phyloP scores from a whole-genome alignment of 805 yeast genomes.

The Sugiyamaella lignohabitans region DNA sequence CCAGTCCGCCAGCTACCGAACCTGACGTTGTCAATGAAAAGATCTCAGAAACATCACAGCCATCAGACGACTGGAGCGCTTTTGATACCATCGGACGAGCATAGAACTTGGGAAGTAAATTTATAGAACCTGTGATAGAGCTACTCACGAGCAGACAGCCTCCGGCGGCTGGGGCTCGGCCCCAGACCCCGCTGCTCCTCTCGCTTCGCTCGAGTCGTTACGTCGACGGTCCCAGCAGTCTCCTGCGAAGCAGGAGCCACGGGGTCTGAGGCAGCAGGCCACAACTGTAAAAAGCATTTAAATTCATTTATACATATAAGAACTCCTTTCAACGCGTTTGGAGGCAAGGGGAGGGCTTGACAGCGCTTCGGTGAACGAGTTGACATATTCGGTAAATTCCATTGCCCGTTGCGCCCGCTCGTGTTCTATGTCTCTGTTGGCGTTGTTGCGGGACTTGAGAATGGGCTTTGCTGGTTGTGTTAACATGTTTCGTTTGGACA shows the following conservation, averaged over 20 bases:
- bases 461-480: slow-evolving; percentile 6
- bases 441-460: slow-evolving; percentile 11
- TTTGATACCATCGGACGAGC: slow-evolving; percentile 32
- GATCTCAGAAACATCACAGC: neutral
- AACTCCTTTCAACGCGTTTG: neutral
- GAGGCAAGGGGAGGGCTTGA: neutral
- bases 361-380: too few relatives aligned
- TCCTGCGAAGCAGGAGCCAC: neutral
- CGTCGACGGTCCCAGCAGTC: neutral
- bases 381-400: too few relatives aligned
- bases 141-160: neutral
- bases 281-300: too few relatives aligned
- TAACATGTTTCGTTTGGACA: neutral
- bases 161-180: neutral
- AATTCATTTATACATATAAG: neutral
- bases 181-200: neutral
- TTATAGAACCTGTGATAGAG: too few relatives aligned
- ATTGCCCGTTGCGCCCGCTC: slow-evolving; percentile 1
- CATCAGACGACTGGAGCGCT: slow-evolving; percentile 32
- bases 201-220: neutral
- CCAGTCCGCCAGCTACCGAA: too few relatives aligned
- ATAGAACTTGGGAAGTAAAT: too few relatives aligned
- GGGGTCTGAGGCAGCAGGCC: neutral
- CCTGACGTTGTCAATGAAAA: slow-evolving; percentile 2
- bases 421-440: slow-evolving; percentile 8